A percentile compares a stretch with the other conserved stretches of the same genome.
These are phyloP conservation scores for Auricularia auricula-judae DNA, from an alignment of 768 basidiomycete genomes.

Conservation along the genomic window DNA sequence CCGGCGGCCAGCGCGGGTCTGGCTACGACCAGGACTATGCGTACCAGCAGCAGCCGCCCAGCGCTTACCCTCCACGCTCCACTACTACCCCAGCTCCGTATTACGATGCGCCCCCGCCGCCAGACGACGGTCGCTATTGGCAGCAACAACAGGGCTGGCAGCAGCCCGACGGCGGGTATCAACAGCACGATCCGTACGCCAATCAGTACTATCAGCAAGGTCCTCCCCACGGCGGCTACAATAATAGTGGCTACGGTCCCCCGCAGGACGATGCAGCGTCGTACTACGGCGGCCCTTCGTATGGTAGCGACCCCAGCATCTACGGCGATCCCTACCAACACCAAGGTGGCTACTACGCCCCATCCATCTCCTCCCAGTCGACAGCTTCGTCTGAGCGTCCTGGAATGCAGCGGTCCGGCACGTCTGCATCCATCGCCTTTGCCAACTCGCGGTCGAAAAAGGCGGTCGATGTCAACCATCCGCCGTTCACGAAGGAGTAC, in stretches of 20 bases:
- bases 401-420: constrained; percentile 44
- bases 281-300: not conserved
- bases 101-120: constrained; percentile 9
- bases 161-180: not conserved
- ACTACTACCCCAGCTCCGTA: constrained; percentile 4
- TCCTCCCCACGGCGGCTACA: not conserved
- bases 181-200: not conserved
- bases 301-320: constrained; percentile 2
- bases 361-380: constrained; percentile 2
- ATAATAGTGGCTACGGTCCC: not conserved
- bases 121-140: constrained; percentile 8
- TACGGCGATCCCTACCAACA: not conserved
- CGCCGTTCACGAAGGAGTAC: constrained; percentile 90
- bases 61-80: not conserved
- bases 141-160: constrained; percentile 1
- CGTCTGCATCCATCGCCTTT: constrained; percentile 42
- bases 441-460: constrained; percentile 58
- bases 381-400: constrained; percentile 49
- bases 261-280: not conserved
- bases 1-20: constrained; percentile 20
- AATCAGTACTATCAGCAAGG: not conserved
- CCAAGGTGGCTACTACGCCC: not conserved
- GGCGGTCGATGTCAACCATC: constrained; percentile 65
- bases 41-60: constrained; percentile 6
- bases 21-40: constrained; percentile 17